Evolutionary conservation across 2,329 filamentous ascomycete species (phyloP).

Genomic region (Pseudopithomyces chartarum): DNA sequence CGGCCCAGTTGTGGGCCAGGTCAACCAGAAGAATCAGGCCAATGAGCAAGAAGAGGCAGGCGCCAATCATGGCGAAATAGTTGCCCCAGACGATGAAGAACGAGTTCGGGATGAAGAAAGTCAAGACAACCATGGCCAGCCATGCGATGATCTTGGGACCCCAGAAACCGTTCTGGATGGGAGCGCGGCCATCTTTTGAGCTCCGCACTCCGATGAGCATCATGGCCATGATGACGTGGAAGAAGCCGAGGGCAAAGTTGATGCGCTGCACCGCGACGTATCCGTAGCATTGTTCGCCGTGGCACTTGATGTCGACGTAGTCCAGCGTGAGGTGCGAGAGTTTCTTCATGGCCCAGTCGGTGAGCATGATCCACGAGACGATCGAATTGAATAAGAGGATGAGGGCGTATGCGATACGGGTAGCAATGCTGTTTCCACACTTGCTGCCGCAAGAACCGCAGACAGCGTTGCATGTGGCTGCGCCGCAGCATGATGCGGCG

Average conservation of each 20-base stretch:
- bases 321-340: conserved; percentile 89
- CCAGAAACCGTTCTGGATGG: conserved; percentile 98
- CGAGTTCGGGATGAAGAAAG: conserved; percentile 91
- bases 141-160: conserved; percentile 92
- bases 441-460: conserved; percentile 96
- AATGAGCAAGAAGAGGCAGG: conserved; percentile 91
- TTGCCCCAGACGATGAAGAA: conserved; percentile 98
- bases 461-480: conserved; percentile 93
- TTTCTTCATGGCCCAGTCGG: conserved; percentile 96
- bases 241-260: conserved; percentile 94
- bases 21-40: conserved; percentile 93
- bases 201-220: conserved; percentile 85
- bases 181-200: conserved; percentile 84
- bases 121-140: conserved; percentile 83
- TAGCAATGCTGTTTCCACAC: conserved; percentile 96
- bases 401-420: conserved; percentile 93
- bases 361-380: conserved; percentile 98
- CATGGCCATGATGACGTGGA: conserved; percentile 85
- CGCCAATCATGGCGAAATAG: conserved; percentile 85
- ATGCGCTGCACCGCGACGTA: conserved; percentile 97
- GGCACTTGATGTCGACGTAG: conserved; percentile 92
- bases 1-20: conserved; percentile 94
- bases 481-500: conserved; percentile 90
- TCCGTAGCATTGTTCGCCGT: conserved; percentile 87
- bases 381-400: conserved; percentile 97